Conservation (phyloP, 257 asterid species). For the Lavandula angustifolia region DNA sequence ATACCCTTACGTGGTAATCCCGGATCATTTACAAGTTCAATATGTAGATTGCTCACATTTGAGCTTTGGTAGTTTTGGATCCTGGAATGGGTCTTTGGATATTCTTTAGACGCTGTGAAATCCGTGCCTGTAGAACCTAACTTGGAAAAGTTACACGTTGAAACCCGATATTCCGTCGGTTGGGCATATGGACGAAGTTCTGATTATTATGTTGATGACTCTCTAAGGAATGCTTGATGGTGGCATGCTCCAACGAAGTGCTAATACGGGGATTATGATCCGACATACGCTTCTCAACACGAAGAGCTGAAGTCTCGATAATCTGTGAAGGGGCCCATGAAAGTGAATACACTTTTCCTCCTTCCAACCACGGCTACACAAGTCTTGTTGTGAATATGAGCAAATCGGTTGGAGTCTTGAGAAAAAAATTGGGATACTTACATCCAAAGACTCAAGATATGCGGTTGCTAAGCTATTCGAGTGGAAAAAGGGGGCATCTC, state of each 20-base stretch:
- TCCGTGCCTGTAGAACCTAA: conserved; percentile 48
- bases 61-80: conserved; percentile 94
- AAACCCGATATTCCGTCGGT: conserved; percentile 48
- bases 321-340: conserved; percentile 61
- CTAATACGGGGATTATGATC: conserved; percentile 56
- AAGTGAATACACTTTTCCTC: conserved; percentile 64
- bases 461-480: conserved; percentile 84
- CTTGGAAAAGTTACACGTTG: conserved; percentile 64
- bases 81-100: conserved; percentile 47
- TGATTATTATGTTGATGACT: conserved; percentile 75
- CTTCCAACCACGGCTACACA: conserved; percentile 55
- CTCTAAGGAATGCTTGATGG: conserved; percentile 66
- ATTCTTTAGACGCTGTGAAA: conserved; percentile 48
- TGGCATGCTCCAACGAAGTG: conserved; percentile 63
- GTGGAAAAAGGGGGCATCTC: conserved; percentile 99
- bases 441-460: conserved; percentile 80
- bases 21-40: conserved; percentile 86
- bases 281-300: conserved; percentile 62
- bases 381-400: conserved; percentile 46
- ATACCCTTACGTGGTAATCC: conserved; percentile 76
- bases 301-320: conserved; percentile 72
- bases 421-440: conserved; percentile 82
- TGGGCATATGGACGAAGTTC: conserved; percentile 63
- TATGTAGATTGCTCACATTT: conserved; percentile 78
- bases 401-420: conserved; percentile 47